These are phyloP conservation scores for Tetracladium maxilliforme DNA, from an alignment of 2,329 filamentous ascomycete genomes.

Conservation along the genomic window DNA sequence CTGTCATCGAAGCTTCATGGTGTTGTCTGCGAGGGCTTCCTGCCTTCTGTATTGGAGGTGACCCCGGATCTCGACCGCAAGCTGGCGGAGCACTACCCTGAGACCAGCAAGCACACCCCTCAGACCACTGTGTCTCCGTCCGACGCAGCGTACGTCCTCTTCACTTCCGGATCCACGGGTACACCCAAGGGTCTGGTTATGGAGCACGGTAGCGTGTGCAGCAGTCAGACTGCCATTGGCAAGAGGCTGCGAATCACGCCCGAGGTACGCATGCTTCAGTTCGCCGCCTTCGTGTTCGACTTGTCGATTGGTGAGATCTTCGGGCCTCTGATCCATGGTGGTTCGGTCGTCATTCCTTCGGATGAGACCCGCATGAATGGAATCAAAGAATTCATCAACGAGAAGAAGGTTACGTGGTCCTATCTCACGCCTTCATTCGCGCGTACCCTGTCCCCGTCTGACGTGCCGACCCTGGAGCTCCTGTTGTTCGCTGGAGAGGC, in stretches of 20 bases:
- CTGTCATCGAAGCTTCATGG: too few relatives aligned
- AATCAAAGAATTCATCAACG: constrained; percentile 14
- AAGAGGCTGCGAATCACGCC: constrained; percentile 1
- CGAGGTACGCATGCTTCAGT: constrained; percentile 5
- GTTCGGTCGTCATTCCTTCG: constrained; percentile 21
- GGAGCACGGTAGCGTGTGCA: constrained; percentile 8
- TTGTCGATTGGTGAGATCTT: constrained; percentile 19
- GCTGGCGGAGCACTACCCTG: too few relatives aligned
- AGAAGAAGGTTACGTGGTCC: constrained; percentile 9
- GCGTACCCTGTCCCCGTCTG: neutral
- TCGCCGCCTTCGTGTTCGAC: constrained; percentile 21
- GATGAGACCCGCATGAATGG: constrained; percentile 20
- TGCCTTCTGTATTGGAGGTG: too few relatives aligned
- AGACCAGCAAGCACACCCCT: too few relatives aligned
- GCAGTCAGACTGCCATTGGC: constrained; percentile 4
- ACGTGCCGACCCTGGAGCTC: neutral
- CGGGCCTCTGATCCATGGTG: constrained; percentile 19
- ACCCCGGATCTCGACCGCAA: too few relatives aligned
- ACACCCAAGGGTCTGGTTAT: constrained; percentile 9
- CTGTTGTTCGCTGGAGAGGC: constrained; percentile 11
- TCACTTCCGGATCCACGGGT: constrained; percentile 11
- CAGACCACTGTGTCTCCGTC: too few relatives aligned
- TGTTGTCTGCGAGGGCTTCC: too few relatives aligned
- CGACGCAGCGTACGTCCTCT: constrained; percentile 6
- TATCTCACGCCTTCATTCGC: constrained; percentile 2